Evolutionary conservation across 148 eudicot species (phyloP).

Genomic region (Rheum nobile): DNA sequence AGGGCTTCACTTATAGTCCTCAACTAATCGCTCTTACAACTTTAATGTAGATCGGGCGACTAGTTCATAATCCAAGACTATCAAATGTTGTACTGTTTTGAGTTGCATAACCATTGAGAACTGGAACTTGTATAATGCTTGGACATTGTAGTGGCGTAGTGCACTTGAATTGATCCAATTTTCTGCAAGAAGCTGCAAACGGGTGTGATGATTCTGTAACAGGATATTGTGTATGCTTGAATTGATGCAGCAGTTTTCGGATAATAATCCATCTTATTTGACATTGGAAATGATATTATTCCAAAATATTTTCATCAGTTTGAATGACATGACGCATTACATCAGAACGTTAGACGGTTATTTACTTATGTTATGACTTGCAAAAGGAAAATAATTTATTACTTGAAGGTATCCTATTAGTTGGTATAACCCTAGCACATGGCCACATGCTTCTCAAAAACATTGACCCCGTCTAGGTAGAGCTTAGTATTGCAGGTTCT

Average conservation of each 20-base stretch:
- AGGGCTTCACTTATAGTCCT: neutral
- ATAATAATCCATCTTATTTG: neutral
- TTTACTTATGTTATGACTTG: neutral
- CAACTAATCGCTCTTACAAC: neutral
- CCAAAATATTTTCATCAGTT: neutral
- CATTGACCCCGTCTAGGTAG: too few relatives aligned
- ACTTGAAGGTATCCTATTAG: too few relatives aligned
- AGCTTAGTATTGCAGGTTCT: too few relatives aligned
- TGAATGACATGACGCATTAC: neutral
- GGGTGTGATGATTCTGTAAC: neutral
- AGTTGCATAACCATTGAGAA: neutral
- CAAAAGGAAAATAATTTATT: too few relatives aligned
- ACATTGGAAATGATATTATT: neutral
- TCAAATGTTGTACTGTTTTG: neutral
- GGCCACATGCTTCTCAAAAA: too few relatives aligned
- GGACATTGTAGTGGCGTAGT: neutral
- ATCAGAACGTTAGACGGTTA: neutral
- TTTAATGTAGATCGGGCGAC: neutral
- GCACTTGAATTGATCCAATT: neutral
- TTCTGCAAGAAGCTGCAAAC: neutral
- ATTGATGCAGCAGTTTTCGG: neutral
- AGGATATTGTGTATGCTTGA: too few relatives aligned
- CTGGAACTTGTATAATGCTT: neutral
- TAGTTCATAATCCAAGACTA: neutral
- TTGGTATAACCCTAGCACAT: too few relatives aligned